phyloP scores from a whole-genome alignment of 2,329 filamentous ascomycete genomes.

The Plectosphaerella sp. region DNA sequence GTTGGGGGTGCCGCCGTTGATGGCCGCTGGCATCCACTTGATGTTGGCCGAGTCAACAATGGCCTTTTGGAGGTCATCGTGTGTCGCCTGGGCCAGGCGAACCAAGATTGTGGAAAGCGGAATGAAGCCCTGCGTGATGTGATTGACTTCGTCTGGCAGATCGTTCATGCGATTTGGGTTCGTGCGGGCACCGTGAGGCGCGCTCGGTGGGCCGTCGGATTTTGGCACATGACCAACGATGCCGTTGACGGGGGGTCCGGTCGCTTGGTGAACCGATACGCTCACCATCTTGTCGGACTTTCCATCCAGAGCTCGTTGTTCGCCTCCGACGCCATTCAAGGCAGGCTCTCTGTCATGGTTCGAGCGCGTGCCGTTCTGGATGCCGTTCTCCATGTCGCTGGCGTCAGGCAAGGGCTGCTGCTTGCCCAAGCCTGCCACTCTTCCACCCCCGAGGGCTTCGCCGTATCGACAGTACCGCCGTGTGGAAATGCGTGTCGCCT shows the following conservation, averaged over 20 bases:
- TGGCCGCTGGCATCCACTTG: slow-evolving; percentile 45
- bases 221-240: slow-evolving; percentile 7
- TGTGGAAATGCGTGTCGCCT: neutral
- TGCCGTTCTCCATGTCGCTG: slow-evolving; percentile 53
- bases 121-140: slow-evolving; percentile 73
- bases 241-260: slow-evolving; percentile 19
- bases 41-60: slow-evolving; percentile 67
- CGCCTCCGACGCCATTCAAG: slow-evolving; percentile 28
- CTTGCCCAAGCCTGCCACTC: slow-evolving; percentile 10
- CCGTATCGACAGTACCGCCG: neutral
- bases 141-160: slow-evolving; percentile 57
- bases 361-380: slow-evolving; percentile 46
- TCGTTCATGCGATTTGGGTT: slow-evolving; percentile 42
- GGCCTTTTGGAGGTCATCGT: slow-evolving; percentile 69
- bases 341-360: slow-evolving; percentile 49
- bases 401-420: slow-evolving; percentile 32
- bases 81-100: slow-evolving; percentile 77
- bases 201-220: slow-evolving; percentile 7
- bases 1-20: slow-evolving; percentile 47
- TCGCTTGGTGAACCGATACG: slow-evolving; percentile 9
- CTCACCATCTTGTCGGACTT: slow-evolving; percentile 27
- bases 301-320: slow-evolving; percentile 26
- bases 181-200: slow-evolving; percentile 20
- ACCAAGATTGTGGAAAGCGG: slow-evolving; percentile 71
- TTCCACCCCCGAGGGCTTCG: slow-evolving; percentile 4